Conservation (phyloP, 106 monocot species). For the Xerophyta viscosa region DNA sequence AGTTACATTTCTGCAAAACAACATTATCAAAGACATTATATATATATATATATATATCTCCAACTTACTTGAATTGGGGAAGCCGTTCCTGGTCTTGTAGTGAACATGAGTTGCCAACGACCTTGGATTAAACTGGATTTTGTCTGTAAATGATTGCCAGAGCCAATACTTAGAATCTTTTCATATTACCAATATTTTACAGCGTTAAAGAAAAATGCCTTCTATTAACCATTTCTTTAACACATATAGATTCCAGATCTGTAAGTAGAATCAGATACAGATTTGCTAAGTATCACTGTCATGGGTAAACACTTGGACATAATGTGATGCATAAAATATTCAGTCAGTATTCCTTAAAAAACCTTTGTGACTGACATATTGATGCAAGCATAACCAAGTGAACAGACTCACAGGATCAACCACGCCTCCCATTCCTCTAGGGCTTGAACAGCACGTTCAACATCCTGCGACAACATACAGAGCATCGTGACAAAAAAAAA, state of each 20-base stretch:
- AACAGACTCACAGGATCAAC: constrained; percentile 60
- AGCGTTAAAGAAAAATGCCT: too few species aligned
- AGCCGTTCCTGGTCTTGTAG: constrained; percentile 96
- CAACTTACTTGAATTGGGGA: constrained; percentile 99
- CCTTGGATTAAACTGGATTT: constrained; percentile 82
- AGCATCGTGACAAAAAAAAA: background rate
- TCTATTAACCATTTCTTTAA: too few species aligned
- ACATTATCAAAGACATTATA: too few species aligned
- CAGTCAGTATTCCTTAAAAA: background rate
- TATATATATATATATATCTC: too few species aligned
- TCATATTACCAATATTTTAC: too few species aligned
- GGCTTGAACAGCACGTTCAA: constrained; percentile 50
- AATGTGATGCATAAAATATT: too few species aligned
- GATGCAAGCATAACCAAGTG: background rate
- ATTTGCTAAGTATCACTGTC: too few species aligned
- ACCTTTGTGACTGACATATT: background rate
- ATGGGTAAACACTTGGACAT: too few species aligned
- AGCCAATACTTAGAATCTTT: too few species aligned
- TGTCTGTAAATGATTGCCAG: constrained; percentile 36
- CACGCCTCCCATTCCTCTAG: constrained; percentile 60
- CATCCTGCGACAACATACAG: constrained; percentile 32
- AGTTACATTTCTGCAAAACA: too few species aligned
- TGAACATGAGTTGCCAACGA: constrained; percentile 93
- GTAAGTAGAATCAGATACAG: too few species aligned
- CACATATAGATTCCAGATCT: too few species aligned